A percentile compares a stretch with the other conserved stretches of the same genome.
phyloP scores from a whole-genome alignment of 352 stramenopile species.

The Pelagophyceae sp. region DNA sequence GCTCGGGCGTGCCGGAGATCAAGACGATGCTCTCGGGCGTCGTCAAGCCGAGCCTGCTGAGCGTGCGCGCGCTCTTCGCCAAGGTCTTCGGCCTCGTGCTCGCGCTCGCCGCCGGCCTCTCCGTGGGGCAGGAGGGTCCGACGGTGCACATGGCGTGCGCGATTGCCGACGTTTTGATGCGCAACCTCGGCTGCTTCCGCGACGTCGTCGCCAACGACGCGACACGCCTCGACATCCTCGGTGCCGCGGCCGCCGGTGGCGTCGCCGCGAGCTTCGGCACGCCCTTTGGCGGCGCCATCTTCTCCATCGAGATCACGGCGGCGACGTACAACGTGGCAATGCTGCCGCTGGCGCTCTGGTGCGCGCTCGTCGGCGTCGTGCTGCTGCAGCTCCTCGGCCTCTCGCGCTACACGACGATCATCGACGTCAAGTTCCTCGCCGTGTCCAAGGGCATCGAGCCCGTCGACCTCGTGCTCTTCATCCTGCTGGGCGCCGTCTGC shows the following conservation, averaged over 20 bases:
- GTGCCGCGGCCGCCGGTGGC: conserved; percentile 75
- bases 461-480: conserved; percentile 62
- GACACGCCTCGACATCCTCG: conserved; percentile 66
- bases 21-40: no score
- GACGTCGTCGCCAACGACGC: conserved; percentile 45
- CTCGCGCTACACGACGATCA: conserved; percentile 26
- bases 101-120: no score
- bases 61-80: no score
- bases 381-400: conserved; percentile 53
- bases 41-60: no score
- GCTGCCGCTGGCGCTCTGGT: conserved; percentile 77
- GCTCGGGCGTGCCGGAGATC: no score
- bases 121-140: no score
- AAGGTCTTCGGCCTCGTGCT: no score
- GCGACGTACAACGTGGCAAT: conserved; percentile 74
- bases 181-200: no score
- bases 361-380: conserved; percentile 66
- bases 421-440: conserved; percentile 70
- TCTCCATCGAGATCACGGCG: conserved; percentile 83
- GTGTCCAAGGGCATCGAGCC: no score
- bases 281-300: conserved; percentile 81
- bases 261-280: conserved; percentile 82
- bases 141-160: no score
- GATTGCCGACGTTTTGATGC: no score
- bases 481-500: conserved; percentile 64